A percentile compares a stretch with the other conserved stretches of the same genome.
Conservation (phyloP, 176 grass and related monocot species). For the Cenchrus purpureus region DNA sequence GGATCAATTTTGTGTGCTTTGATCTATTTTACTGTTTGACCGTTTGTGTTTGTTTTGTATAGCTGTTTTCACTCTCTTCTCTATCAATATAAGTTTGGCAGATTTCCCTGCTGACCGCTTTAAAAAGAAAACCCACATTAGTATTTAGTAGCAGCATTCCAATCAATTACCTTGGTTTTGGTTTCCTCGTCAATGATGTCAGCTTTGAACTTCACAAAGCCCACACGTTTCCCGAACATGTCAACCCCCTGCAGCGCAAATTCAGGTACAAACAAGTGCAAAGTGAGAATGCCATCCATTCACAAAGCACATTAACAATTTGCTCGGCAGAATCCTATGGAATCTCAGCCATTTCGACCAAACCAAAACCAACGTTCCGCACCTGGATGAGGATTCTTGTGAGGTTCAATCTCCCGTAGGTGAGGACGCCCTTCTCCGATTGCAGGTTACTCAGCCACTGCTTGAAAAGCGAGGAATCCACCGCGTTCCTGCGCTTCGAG, state of each 20-base stretch:
- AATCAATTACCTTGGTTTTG: constrained; percentile 66
- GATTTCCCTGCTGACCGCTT: no score
- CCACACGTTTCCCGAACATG: constrained; percentile 86
- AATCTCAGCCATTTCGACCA: constrained; percentile 8
- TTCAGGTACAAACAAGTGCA: not conserved
- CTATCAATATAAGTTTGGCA: no score
- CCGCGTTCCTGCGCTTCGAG: constrained; percentile 56
- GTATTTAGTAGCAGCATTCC: not conserved
- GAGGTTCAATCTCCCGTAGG: constrained; percentile 59
- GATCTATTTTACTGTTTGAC: no score
- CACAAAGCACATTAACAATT: not conserved
- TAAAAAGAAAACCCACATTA: not conserved
- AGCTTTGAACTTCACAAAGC: constrained; percentile 96
- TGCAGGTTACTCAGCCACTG: constrained; percentile 79
- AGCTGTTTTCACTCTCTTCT: no score
- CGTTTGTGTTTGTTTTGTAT: no score
- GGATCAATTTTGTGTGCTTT: no score
- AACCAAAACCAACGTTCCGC: not conserved
- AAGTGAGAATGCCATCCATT: not conserved
- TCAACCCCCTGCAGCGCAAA: constrained; percentile 64
- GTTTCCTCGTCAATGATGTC: constrained; percentile 85
- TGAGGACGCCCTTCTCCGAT: constrained; percentile 74
- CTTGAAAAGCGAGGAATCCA: constrained; percentile 71
- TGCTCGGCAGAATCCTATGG: not conserved
- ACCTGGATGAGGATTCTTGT: constrained; percentile 84